phyloP scores from a whole-genome alignment of 768 basidiomycete species.

The Tricholoma hemisulphureum region DNA sequence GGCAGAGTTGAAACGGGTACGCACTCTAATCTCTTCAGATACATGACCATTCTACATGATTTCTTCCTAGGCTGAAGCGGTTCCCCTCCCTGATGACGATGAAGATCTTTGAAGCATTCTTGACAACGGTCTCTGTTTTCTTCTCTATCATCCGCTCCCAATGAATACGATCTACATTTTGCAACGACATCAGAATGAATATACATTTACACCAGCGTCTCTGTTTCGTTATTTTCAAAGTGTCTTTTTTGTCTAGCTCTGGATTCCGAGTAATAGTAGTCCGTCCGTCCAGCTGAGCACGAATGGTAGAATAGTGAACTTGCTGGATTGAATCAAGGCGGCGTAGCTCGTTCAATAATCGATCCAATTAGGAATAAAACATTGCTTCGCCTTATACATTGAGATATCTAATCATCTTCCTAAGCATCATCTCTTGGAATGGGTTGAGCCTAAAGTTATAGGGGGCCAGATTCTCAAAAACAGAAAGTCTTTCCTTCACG shows the following conservation, averaged over 20 bases:
- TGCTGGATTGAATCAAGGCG: not conserved
- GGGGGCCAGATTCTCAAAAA: slow-evolving; percentile 4
- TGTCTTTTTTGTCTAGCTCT: slow-evolving; percentile 9
- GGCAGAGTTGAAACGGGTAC: slow-evolving; percentile 67
- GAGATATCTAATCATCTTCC: not conserved
- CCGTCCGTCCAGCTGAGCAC: slow-evolving; percentile 9
- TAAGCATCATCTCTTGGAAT: slow-evolving; percentile 15
- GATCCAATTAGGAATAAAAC: not conserved
- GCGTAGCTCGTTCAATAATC: not conserved
- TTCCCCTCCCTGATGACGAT: slow-evolving; percentile 97
- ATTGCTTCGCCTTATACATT: not conserved
- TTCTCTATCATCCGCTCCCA: slow-evolving; percentile 16
- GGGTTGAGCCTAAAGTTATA: slow-evolving; percentile 1
- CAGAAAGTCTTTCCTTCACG: not conserved
- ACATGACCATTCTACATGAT: not conserved
- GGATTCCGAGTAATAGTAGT: slow-evolving; percentile 18
- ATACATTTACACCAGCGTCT: slow-evolving; percentile 22
- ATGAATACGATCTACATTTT: slow-evolving; percentile 25
- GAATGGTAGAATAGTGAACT: slow-evolving; percentile 15
- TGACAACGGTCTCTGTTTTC: slow-evolving; percentile 9
- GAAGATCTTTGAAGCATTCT: slow-evolving; percentile 64
- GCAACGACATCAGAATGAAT: slow-evolving; percentile 24
- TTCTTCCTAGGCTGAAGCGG: slow-evolving; percentile 66
- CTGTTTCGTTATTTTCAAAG: not conserved
- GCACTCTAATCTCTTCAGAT: slow-evolving; percentile 10